phyloP scores from a whole-genome alignment of 768 basidiomycete species.

The Tricholomella constricta region DNA sequence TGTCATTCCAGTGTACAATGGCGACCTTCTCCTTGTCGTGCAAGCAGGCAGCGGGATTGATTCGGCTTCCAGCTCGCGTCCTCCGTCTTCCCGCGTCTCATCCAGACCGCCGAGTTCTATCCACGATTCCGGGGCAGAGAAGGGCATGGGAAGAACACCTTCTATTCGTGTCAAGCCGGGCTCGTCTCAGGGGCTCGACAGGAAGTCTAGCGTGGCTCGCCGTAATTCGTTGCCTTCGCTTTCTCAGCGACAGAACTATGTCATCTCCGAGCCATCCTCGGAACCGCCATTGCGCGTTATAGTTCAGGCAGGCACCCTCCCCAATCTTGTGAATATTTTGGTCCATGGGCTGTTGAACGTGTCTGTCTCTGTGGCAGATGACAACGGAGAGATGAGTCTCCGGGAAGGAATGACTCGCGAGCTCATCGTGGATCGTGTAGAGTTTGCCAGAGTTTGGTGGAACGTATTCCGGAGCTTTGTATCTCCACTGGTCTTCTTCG shows the following conservation, averaged over 20 bases:
- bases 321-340: slow-evolving; percentile 71
- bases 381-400: slow-evolving; percentile 83
- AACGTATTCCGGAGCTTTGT: slow-evolving; percentile 81
- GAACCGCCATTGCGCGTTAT: slow-evolving; percentile 75
- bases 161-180: slow-evolving; percentile 80
- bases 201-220: slow-evolving; percentile 75
- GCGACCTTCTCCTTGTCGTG: slow-evolving; percentile 72
- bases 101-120: slow-evolving; percentile 75
- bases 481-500: slow-evolving; percentile 80
- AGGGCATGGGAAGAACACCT: slow-evolving; percentile 56
- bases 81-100: slow-evolving; percentile 60
- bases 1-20: slow-evolving; percentile 71
- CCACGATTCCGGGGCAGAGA: slow-evolving; percentile 45
- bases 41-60: slow-evolving; percentile 55
- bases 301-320: slow-evolving; percentile 78
- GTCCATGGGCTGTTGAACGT: slow-evolving; percentile 78
- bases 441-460: slow-evolving; percentile 84
- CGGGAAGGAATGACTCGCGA: slow-evolving; percentile 74
- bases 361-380: slow-evolving; percentile 80
- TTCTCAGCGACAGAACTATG: slow-evolving; percentile 59
- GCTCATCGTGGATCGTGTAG: slow-evolving; percentile 67
- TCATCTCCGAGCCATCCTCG: slow-evolving; percentile 62
- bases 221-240: slow-evolving; percentile 81
- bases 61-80: slow-evolving; percentile 48
- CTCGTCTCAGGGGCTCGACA: slow-evolving; percentile 65